Evolutionary conservation across 495 filamentous ascomycete genomes (phyloP), one percentile per base, ranked within the genome.

Genomic region (Extremus antarcticus): DNA sequence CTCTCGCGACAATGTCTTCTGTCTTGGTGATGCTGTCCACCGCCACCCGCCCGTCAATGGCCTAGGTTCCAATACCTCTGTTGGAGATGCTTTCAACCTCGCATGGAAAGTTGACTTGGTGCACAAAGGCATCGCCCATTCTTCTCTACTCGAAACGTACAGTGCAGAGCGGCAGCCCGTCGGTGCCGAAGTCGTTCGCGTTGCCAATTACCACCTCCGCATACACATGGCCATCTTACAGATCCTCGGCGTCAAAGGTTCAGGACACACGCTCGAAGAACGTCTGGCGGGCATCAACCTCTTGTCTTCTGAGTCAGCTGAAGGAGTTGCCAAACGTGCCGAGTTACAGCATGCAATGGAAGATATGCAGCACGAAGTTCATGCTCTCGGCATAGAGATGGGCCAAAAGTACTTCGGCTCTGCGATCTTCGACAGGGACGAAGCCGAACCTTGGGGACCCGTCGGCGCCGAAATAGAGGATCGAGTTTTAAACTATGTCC

Each of bases 21-120:
- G 73, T 47, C 59, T 76, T 20, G 75, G 75, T 15, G 75, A 78
- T 57, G 69, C 75, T 3, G 68, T 68, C 0, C 75, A 78, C 52
- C 68, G 72, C 0, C 75, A 76, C 51, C 71, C 75, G 0, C 75
- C 74, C 3, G 69, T 70, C 24, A 74, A 71, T 55, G 75, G 75
- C 0, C 63, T 76, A 3, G 75, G 75, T 1, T 68, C 65, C 11
- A 78, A 76, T 49, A 75, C 74, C 0, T 76, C 74, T 50, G 73
- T 76, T 20, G 65, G 71, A 40, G 75, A 77, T 51, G 75, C 74
- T 0, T 72, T 66, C 59, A 76, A 78, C 56, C 66, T 78, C 11
- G 72, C 75, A 11, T 77, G 73, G 74, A 77, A 77, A 59, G 55
- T 75, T 2, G 63, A 65, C 38, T 65, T 66, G 25, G 73, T 74